A percentile compares a stretch with the other conserved stretches of the same genome.
These are phyloP conservation scores for Neonectria ditissima DNA, from an alignment of 2,329 filamentous ascomycete species.

Conservation along the genomic window DNA sequence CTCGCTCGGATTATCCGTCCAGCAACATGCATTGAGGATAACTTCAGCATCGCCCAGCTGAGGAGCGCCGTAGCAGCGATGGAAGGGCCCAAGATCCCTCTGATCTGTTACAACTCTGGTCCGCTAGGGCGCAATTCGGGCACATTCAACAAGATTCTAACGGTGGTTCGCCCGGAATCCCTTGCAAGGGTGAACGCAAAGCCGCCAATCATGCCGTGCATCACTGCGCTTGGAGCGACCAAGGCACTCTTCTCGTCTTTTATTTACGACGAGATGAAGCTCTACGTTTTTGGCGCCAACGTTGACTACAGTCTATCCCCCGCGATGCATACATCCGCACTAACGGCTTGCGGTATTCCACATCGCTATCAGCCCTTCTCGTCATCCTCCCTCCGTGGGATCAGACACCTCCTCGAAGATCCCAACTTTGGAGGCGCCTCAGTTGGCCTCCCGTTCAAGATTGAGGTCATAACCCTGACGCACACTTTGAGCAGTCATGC, in stretches of 20 bases:
- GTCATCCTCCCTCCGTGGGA: constrained; percentile 69
- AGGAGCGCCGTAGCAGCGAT: constrained; percentile 61
- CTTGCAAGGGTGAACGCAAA: constrained; percentile 34
- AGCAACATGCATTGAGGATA: constrained; percentile 69
- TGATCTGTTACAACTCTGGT: constrained; percentile 76
- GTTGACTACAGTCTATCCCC: constrained; percentile 80
- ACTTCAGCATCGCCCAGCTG: constrained; percentile 69
- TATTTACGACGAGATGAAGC: constrained; percentile 75
- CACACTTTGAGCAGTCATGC: constrained; percentile 79
- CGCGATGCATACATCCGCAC: constrained; percentile 81
- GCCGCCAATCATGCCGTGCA: constrained; percentile 42
- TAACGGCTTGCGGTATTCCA: constrained; percentile 74
- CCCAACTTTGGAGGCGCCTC: constrained; percentile 78
- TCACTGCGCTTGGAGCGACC: constrained; percentile 74
- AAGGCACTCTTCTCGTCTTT: constrained; percentile 75
- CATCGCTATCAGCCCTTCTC: constrained; percentile 76
- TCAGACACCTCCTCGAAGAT: constrained; percentile 74
- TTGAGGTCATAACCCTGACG: constrained; percentile 76
- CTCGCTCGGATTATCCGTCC: constrained; percentile 71
- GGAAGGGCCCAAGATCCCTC: constrained; percentile 58
- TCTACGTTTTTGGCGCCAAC: constrained; percentile 80
- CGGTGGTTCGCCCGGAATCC: constrained; percentile 64
- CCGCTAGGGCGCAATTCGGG: constrained; percentile 71
- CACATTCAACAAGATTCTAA: constrained; percentile 74
- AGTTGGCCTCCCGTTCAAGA: constrained; percentile 80